phyloP scores from a whole-genome alignment of 257 asterid genomes.

The Ballota nigra region DNA sequence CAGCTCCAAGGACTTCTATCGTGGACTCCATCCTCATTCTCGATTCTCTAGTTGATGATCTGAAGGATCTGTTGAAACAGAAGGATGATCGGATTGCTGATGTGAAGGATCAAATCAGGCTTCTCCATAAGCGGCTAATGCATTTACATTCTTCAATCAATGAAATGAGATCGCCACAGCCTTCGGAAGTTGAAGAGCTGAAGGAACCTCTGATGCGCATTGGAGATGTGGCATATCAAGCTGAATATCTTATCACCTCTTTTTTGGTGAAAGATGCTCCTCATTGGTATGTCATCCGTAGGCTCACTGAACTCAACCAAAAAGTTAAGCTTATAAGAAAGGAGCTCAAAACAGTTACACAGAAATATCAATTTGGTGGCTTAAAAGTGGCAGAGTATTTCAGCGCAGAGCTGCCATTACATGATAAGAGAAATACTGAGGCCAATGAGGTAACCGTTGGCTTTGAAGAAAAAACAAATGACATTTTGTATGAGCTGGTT shows the following conservation, averaged over 20 bases:
- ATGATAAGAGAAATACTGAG: background rate
- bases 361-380: background rate
- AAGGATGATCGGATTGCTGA: background rate
- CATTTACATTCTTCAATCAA: background rate
- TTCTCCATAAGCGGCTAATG: slow-evolving; percentile 5
- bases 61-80: slow-evolving; percentile 1
- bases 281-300: background rate
- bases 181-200: background rate
- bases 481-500: background rate
- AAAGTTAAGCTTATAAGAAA: background rate
- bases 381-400: background rate
- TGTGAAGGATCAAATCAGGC: slow-evolving; percentile 8
- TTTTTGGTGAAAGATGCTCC: slow-evolving; percentile 18
- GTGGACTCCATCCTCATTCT: slow-evolving; percentile 18
- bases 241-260: slow-evolving; percentile 19
- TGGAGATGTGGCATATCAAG: slow-evolving; percentile 26
- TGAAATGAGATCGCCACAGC: background rate
- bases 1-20: background rate
- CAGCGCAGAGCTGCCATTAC: background rate
- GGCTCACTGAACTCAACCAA: slow-evolving; percentile 2
- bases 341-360: background rate
- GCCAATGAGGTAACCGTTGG: slow-evolving; percentile 21
- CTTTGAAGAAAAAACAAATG: background rate
- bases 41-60: slow-evolving; percentile 20
- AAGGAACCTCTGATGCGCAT: background rate